Conservation (phyloP, 352 stramenopile species). For the Phytophthora pseudosyringae region DNA sequence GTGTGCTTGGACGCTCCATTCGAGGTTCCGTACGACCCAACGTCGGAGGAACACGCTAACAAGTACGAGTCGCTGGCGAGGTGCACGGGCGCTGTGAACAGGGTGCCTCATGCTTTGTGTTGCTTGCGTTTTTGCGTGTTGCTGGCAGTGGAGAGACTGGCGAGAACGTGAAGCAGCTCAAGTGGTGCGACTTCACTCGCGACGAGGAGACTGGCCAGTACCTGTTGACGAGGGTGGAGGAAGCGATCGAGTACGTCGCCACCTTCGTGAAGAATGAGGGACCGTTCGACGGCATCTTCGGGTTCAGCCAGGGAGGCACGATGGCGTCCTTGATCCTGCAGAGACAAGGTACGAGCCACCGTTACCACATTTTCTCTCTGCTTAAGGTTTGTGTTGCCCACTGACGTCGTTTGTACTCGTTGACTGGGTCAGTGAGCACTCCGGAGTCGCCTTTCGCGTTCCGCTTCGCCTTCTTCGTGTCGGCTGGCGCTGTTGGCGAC, state of each 20-base stretch:
- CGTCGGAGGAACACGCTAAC: conserved; percentile 52
- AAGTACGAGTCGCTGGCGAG: conserved; percentile 31
- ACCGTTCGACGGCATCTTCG: conserved; percentile 88
- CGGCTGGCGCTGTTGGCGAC: conserved; percentile 56
- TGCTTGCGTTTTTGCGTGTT: neutral
- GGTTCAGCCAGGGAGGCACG: conserved; percentile 85
- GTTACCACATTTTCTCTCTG: neutral
- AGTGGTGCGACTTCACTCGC: conserved; percentile 75
- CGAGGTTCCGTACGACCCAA: conserved; percentile 73
- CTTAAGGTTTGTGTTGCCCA: neutral
- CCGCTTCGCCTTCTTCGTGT: conserved; percentile 78
- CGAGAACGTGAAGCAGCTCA: conserved; percentile 64
- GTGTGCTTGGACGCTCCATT: conserved; percentile 83
- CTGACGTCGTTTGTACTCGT: neutral
- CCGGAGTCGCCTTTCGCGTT: conserved; percentile 62
- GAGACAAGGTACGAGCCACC: conserved; percentile 50
- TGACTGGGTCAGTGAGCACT: conserved; percentile 40
- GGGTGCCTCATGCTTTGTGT: neutral
- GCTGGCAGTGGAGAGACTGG: conserved; percentile 32
- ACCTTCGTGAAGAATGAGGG: conserved; percentile 69
- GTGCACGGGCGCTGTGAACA: neutral
- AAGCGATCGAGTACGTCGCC: conserved; percentile 73
- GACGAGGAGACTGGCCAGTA: conserved; percentile 53
- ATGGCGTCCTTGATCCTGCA: conserved; percentile 75
- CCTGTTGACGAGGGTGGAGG: conserved; percentile 55